Base-by-base conservation (phyloP, 139 green algal species). In the Diplosphaera chodatii region DNA sequence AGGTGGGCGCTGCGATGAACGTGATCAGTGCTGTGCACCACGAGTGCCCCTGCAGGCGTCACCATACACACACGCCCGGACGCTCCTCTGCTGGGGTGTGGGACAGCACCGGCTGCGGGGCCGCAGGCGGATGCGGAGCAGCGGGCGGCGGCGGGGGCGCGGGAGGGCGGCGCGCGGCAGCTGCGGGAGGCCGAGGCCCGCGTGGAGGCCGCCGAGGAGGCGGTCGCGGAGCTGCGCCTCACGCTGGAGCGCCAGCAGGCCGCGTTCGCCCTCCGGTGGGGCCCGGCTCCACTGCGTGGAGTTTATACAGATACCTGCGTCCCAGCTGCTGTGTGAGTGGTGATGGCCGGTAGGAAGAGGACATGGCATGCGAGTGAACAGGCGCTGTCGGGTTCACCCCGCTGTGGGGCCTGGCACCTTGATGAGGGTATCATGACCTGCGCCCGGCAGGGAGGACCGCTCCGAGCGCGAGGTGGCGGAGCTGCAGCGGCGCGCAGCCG, bases 401-500 rank as follows among this genome's bases (percentile, higher is more conserved):
- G n/a, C n/a, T n/a, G n/a, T n/a, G n/a, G n/a, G n/a, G n/a, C n/a
- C n/a, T n/a, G n/a, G n/a, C n/a, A n/a, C n/a, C n/a, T n/a, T n/a
- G n/a, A n/a, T n/a, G n/a, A n/a, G n/a, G n/a, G n/a, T n/a, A n/a
- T n/a, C n/a, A 48, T 20, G 37, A 48, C 37, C 10, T 10, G 48
- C 73, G 74, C 29, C 40, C 23, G 63, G 40, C 72, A 78, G 78
- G 41, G 82, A 87, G 56, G 81, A 88, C 41, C 23, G 78, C 34
- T 67, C 85, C 40, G 34, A 75, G 40, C 77, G 82, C 55, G 90
- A 95, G 69, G 34, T 93, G 32, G 27, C 72, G 0, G 87, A 85
- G 62, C 68, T 96, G 75, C 84, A 91, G 82, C 71, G 79, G 48
- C 80, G 86, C 22, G 89, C 83, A 56, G 85, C 91, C 40, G 87